These are phyloP conservation scores for Ophiostoma ips DNA, from an alignment of 2,329 filamentous ascomycete genomes.

Conservation along the genomic window DNA sequence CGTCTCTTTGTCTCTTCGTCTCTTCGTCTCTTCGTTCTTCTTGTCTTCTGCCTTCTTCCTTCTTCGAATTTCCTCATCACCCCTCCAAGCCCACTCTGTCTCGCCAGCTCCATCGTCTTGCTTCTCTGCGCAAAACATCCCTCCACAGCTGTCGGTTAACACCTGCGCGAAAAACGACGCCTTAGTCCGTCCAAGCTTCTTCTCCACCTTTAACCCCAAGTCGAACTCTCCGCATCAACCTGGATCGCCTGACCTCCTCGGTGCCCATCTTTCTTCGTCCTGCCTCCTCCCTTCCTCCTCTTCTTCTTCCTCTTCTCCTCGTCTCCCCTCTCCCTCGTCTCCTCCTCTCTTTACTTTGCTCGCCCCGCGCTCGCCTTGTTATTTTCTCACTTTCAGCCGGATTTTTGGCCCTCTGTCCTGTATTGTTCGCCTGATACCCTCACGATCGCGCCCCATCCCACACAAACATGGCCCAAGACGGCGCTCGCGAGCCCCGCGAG, in stretches of 20 bases:
- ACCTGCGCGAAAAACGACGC: neutral
- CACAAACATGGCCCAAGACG: slow-evolving; percentile 22
- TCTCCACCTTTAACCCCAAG: slow-evolving; percentile 8
- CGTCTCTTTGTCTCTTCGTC: neutral
- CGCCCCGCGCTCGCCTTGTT: neutral
- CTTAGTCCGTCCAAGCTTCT: neutral
- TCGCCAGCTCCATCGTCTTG: neutral
- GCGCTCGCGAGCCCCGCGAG: slow-evolving; percentile 42
- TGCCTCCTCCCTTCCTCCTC: slow-evolving; percentile 5
- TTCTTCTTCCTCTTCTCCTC: slow-evolving; percentile 10
- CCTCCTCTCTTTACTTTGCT: neutral
- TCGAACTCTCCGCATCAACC: slow-evolving; percentile 6
- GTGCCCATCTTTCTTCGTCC: neutral
- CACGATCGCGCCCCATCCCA: slow-evolving; percentile 2
- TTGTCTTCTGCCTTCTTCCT: neutral
- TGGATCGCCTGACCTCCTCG: neutral
- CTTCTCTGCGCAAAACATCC: no score
- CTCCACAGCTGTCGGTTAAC: neutral
- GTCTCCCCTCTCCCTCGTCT: neutral
- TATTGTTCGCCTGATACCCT: neutral
- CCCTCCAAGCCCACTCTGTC: neutral
- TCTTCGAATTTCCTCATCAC: neutral
- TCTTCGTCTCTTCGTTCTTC: neutral
- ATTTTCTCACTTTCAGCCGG: neutral
- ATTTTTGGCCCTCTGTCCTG: neutral